Evolutionary conservation across 257 asterid species (phyloP).

Genomic region (Gardenia jasminoides): DNA sequence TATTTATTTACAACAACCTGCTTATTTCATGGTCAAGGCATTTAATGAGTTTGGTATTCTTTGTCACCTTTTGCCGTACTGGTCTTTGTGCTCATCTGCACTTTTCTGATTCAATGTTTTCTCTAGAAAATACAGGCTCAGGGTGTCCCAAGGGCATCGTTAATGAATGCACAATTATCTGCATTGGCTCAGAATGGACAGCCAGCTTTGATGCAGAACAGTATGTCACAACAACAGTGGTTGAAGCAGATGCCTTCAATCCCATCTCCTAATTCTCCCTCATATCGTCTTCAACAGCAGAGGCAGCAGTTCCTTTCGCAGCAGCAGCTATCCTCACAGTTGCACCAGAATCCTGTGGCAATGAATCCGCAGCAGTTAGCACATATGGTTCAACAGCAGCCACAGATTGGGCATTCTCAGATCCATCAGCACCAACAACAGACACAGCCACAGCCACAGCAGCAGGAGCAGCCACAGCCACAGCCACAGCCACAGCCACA

Average conservation of each 20-base stretch:
- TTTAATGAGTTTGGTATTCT: conserved; percentile 2
- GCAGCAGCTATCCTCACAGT: conserved; percentile 54
- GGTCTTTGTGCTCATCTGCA: background rate
- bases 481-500: conserved; percentile 41
- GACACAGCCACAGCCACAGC: conserved; percentile 29
- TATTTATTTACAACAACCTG: background rate
- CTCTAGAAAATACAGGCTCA: conserved; percentile 58
- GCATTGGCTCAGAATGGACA: conserved; percentile 86
- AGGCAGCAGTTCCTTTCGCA: conserved; percentile 56
- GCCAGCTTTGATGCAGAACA: conserved; percentile 59
- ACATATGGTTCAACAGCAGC: conserved; percentile 75
- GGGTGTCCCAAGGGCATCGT: conserved; percentile 65
- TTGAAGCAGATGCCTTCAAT: conserved; percentile 72
- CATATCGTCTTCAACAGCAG: conserved; percentile 65
- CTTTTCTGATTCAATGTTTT: conserved; percentile 11
- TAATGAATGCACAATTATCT: conserved; percentile 61
- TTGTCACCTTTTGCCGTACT: conserved; percentile 3
- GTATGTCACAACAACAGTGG: conserved; percentile 81
- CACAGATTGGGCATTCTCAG: conserved; percentile 61
- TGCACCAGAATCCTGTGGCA: conserved; percentile 61
- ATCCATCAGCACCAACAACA: conserved; percentile 52
- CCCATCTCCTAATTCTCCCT: conserved; percentile 66
- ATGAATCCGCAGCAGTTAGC: conserved; percentile 71
- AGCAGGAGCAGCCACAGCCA: conserved; percentile 41
- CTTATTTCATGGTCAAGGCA: background rate